Conservation (phyloP, 1,284 basidiomycete genomes). For the Ganoderma multipileum region DNA sequence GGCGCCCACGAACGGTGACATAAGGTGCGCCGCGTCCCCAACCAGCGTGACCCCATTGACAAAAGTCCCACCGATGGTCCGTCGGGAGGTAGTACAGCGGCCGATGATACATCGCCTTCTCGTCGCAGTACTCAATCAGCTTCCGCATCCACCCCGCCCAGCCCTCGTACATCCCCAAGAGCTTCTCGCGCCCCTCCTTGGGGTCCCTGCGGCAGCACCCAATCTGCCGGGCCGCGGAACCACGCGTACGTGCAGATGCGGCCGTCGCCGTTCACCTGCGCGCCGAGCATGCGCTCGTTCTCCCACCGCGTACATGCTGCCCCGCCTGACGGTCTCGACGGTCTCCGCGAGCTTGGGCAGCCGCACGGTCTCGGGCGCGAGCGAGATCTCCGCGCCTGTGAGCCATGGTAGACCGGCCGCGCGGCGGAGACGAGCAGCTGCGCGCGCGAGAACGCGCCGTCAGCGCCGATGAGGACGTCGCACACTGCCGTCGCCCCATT, state of each 20-base stretch:
- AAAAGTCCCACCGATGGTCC: conserved; percentile 20
- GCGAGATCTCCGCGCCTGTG: conserved; percentile 4
- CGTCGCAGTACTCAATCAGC: conserved; percentile 18
- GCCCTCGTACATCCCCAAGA: neutral
- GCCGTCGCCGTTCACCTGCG: conserved; percentile 4
- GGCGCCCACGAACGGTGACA: conserved; percentile 53
- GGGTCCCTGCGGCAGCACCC: neutral
- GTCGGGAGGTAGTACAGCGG: conserved; percentile 20
- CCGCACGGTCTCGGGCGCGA: neutral
- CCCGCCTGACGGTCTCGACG: neutral
- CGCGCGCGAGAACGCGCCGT: conserved; percentile 6
- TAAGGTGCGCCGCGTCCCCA: conserved; percentile 58
- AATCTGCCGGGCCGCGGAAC: conserved; percentile 6
- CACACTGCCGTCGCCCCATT: neutral
- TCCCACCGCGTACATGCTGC: neutral
- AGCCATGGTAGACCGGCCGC: neutral
- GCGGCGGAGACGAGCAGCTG: conserved; percentile 1
- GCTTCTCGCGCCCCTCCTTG: neutral
- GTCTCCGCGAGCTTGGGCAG: neutral
- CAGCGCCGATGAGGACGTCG: conserved; percentile 8
- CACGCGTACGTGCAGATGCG: conserved; percentile 7
- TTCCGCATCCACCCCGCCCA: neutral
- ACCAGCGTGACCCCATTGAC: conserved; percentile 35
- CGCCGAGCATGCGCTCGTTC: neutral
- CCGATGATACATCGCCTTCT: conserved; percentile 17